Evolutionary conservation across 495 filamentous ascomycete genomes (phyloP), one percentile per base, ranked within the genome.

Genomic region (Penicillium dipodomyicola): DNA sequence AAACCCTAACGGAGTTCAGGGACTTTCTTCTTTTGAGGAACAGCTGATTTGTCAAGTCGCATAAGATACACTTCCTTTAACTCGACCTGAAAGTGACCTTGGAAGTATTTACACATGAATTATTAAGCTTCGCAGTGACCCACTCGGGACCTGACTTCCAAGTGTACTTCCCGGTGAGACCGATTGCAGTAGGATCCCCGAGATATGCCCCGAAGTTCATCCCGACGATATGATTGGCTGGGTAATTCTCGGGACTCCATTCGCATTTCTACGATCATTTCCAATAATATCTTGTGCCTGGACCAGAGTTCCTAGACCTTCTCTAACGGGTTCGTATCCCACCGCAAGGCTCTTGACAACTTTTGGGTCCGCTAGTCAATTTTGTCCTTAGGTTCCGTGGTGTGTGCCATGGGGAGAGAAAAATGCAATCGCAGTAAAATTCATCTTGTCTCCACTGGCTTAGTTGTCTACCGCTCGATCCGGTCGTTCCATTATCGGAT

Each of bases 241-340:
- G 33, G 19, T 17, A 20, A 51, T 51, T 15, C 22, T 51, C 20
- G 48, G 33, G 15, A 15, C 20, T 40, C 48, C 48, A 40, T n/a
- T 37, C n/a, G 11, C 6, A 37, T 8, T 7, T 39, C 5, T 25
- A 41, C 35, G 2, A 40, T 40, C 22, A 30, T n/a, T 51, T 41
- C 49, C 49, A 51, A 51, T 51, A 40, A 51, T 20, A 51, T 51
- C 35, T 11, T 39, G 49, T 41, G 12, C 22, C 22, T 40, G 49
- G 7, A 51, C 5, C 7, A 2, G 17, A 23, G n/a, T 43, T 48
- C 14, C 15, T 6, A 3, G n/a, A 10, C n/a, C 45, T 48, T 48
- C 35, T 14, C 35, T 35, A 33, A 23, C 49, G 22, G 12, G 15
- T 5, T 23, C 19, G 17, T 27, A 41, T 41, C 11, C 30, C 33